A percentile compares a stretch with the other conserved stretches of the same genome.
Evolutionary conservation across 2,329 filamentous ascomycete genomes (phyloP).

Genomic region (Rhinocladiella similis): DNA sequence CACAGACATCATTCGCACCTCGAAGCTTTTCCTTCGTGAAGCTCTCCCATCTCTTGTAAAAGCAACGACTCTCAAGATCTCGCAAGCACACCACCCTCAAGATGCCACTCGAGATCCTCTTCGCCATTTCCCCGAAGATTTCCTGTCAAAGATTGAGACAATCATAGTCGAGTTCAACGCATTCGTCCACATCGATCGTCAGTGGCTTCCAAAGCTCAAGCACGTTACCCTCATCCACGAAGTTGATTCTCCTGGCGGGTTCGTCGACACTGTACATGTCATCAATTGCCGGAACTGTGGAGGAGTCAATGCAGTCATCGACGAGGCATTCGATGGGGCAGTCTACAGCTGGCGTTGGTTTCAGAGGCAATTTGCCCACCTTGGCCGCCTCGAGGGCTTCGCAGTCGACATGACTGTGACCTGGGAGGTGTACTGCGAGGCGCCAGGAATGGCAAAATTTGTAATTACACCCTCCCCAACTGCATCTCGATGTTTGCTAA

Average conservation of each 20-base stretch:
- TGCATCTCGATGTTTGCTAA: background rate
- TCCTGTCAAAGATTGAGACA: conserved; percentile 3
- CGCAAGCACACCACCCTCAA: background rate
- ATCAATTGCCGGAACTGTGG: background rate
- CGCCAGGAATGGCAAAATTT: background rate
- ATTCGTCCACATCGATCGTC: conserved; percentile 6
- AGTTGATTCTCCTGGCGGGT: background rate
- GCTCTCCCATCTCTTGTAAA: conserved; percentile 3
- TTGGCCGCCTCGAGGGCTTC: conserved; percentile 1
- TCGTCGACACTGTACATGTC: background rate
- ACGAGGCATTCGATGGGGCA: background rate
- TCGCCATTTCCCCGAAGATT: background rate
- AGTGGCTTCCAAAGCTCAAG: conserved; percentile 1
- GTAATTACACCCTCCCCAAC: background rate
- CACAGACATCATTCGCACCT: conserved; percentile 4
- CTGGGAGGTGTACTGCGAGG: background rate
- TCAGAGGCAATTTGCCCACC: conserved; percentile 1
- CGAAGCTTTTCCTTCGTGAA: conserved; percentile 1
- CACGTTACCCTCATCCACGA: background rate
- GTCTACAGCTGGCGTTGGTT: conserved; percentile 7
- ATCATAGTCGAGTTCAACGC: conserved; percentile 3
- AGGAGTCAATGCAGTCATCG: background rate
- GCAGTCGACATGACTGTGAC: conserved; percentile 1
- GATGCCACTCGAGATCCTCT: conserved; percentile 3
- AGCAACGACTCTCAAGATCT: conserved; percentile 2